A percentile compares a stretch with the other conserved stretches of the same genome.
Conservation (phyloP, 176 grass and related monocot genomes). For the Pharus latifolius region DNA sequence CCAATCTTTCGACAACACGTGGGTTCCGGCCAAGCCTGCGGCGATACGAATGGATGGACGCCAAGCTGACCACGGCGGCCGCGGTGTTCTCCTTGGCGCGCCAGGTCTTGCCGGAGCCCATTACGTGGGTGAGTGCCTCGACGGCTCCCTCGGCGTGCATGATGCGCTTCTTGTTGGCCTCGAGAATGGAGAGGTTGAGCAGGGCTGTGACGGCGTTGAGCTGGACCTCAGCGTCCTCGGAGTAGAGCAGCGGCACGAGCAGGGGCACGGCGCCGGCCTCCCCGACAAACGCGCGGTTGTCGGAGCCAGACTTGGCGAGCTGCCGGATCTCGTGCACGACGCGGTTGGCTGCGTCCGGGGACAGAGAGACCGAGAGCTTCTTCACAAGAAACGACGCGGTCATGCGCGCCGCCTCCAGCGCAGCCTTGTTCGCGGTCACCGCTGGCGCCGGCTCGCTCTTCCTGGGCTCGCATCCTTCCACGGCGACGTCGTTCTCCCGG, state of each 20-base stretch:
- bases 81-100: constrained; percentile 87
- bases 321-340: constrained; percentile 87
- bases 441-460: constrained; percentile 25
- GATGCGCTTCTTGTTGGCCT: constrained; percentile 80
- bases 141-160: constrained; percentile 79
- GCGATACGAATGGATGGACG: constrained; percentile 59
- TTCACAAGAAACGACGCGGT: constrained; percentile 82
- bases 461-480: constrained; percentile 30
- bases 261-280: constrained; percentile 67
- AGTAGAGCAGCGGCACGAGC: constrained; percentile 61
- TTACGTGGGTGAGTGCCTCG: constrained; percentile 50
- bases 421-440: constrained; percentile 67
- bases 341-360: constrained; percentile 38
- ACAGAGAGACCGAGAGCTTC: constrained; percentile 50
- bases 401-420: constrained; percentile 82
- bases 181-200: constrained; percentile 85
- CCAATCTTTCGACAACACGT: constrained; percentile 30
- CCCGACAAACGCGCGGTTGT: constrained; percentile 68
- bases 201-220: constrained; percentile 76
- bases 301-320: constrained; percentile 61
- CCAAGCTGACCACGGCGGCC: constrained; percentile 61
- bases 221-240: constrained; percentile 50
- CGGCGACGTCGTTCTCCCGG: constrained; percentile 60
- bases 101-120: constrained; percentile 48
- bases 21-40: constrained; percentile 61